phyloP scores from a whole-genome alignment of 768 basidiomycete genomes.

The Suillus occidentalis region DNA sequence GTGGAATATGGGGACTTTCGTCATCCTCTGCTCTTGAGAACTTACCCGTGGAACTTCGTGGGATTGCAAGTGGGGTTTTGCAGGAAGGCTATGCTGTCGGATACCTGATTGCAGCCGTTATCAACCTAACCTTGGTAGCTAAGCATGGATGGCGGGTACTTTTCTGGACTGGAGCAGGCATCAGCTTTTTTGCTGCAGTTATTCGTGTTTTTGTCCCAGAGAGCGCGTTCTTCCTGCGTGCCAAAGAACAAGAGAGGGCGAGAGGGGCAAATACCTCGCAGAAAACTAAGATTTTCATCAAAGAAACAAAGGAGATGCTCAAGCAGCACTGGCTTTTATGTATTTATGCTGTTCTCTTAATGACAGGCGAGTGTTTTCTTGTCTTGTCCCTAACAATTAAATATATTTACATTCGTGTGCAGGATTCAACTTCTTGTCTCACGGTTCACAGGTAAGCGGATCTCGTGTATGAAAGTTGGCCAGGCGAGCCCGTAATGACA shows the following conservation, averaged over 20 bases:
- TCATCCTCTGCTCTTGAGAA: conserved; percentile 86
- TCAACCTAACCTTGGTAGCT: conserved; percentile 67
- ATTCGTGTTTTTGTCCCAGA: conserved; percentile 75
- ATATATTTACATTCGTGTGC: neutral
- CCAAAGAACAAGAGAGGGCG: conserved; percentile 53
- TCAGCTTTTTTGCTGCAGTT: conserved; percentile 67
- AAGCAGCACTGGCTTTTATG: conserved; percentile 80
- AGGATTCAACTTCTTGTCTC: conserved; percentile 79
- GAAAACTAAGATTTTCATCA: conserved; percentile 72
- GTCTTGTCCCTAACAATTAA: neutral
- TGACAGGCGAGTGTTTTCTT: conserved; percentile 47
- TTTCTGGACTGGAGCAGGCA: conserved; percentile 78
- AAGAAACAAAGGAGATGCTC: conserved; percentile 74
- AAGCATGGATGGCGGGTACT: conserved; percentile 64
- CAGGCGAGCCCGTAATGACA: neutral
- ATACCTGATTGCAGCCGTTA: conserved; percentile 79
- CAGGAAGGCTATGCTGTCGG: conserved; percentile 91
- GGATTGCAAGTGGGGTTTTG: conserved; percentile 78
- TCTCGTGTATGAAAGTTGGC: neutral
- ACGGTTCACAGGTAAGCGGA: conserved; percentile 58
- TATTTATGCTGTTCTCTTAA: conserved; percentile 81
- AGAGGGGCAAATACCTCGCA: conserved; percentile 35
- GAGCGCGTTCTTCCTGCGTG: conserved; percentile 68
- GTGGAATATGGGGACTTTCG: conserved; percentile 86
- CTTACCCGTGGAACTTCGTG: conserved; percentile 83